Base-by-base conservation (phyloP, 208 protist species). In the Leishmania martiniquensis region DNA sequence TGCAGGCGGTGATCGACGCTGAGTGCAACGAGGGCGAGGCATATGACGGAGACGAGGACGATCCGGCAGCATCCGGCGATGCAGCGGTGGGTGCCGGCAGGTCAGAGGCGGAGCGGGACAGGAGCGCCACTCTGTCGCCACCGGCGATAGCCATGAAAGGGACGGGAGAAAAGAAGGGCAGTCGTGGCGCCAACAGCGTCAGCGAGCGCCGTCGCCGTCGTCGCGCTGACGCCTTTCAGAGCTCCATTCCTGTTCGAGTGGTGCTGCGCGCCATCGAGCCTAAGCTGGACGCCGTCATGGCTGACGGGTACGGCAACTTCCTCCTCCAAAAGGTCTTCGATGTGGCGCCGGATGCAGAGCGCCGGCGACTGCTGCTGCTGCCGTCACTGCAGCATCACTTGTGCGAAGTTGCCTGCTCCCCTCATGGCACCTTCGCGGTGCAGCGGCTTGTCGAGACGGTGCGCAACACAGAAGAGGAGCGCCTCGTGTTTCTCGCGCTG, bases 301-400 rank as follows among this genome's bases (percentile, higher is more conserved):
- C 89, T 15, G 97, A 99, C 84, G 96, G 94, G 65, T 99, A 99
- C 80, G 98, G 98, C 59, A 99, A 99, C 84, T 99, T 99, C 75
- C 86, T 99, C 10, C 97, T 98, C 49, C 98, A 99, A 85, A 99
- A 99, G 76, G 77, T 99, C 1, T 85, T 93, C 47, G 89, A 95
- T 63, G 82, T 93, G 69, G 85, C 87, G 32, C 85, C 87, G 1
- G 75, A 87, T 62, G 73, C 80, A 34, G 84, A 87, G 60, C 85
- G 89, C 32, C 70, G 85, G 65, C 76, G 79, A 12, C 72, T 95
- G 78, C 74, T 99, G 29, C 75, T 78, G 10, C 45, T 86, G 67
- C 78, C 90, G 39, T 82, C 78, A 20, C 87, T 98, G 22, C 83
- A 87, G 2, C 80, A 81, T 9, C 78, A 85, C 37, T 67, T 93